Evolutionary conservation across 352 stramenopile genomes (phyloP), one percentile per base, ranked within the genome.

Genomic region (Blastocystis sp.): DNA sequence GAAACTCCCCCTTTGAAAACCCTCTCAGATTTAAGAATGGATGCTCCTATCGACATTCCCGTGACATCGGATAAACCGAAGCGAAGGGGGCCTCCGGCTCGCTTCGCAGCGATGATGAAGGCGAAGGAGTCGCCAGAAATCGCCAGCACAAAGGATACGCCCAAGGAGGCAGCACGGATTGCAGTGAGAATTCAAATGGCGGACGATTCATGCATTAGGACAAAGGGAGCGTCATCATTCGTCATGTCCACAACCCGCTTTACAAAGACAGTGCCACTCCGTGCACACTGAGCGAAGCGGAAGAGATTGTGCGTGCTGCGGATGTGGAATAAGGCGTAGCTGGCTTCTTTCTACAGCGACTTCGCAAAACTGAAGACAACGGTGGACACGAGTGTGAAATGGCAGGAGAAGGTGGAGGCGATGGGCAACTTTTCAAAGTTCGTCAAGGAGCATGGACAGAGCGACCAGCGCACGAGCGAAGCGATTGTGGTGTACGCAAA

Each of bases 371-470:
- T 85, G 74, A 85, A 85, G 61, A 59, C 65, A 31, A 85, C 55
- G 31, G 1, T 85, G 24, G 74, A 85, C 0, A 69, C 16, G 26
- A 63, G 66, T 26, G 51, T 55, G 12, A 69, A 85, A 31, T 85
- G 74, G 74, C 50, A 85, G 61, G 60, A 85, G 31, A 85, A 85
- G 66, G 74, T 85, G 61, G 29, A 69, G 31, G 74, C 74, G 3
- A 69, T 85, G 55, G 50, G 70, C 45, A 59, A 13, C 21, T 85
- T 85, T 85, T 39, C 51, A 37, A 24, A 85, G 29, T 85, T 67
- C 50, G 31, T 85, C 13, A 66, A 67, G 33, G 37, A 51, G 9
- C 1, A 62, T 51, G 74, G 74, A 31, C 67, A 85, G 60, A 3
- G 66, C 37, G 33, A 51, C 51, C 10, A n/a, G 6, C 10, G n/a